Percentiles rank a stretch among this genome's conserved stretches.
Conservation (phyloP, 108 stramenopile genomes). For the Pseudonitzschia multistriata region DNA sequence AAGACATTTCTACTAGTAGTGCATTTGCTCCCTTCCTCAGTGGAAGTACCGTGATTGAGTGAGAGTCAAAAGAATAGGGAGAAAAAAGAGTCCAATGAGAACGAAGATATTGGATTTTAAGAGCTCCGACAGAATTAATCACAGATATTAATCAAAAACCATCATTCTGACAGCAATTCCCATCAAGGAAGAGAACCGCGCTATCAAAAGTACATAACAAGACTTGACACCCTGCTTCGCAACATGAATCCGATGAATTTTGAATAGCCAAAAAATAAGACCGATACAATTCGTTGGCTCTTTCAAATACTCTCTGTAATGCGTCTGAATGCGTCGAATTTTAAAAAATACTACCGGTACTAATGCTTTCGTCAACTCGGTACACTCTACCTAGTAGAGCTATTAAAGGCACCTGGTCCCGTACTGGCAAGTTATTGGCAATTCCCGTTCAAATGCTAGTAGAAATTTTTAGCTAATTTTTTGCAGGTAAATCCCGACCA, state of each 20-base stretch:
- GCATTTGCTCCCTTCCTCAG: not conserved
- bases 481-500: no score
- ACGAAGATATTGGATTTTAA: not conserved
- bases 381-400: no score
- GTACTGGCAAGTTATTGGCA: no score
- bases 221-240: not conserved
- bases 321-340: no score
- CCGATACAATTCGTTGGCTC: no score
- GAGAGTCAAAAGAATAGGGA: not conserved
- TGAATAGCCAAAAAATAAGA: no score
- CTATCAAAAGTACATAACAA: not conserved
- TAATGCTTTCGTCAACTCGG: no score
- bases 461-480: no score
- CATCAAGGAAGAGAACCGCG: slow-evolving; percentile 1
- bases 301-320: no score
- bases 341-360: no score
- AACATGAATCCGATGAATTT: not conserved
- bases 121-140: not conserved
- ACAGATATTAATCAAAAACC: not conserved
- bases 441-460: no score
- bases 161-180: not conserved
- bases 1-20: not conserved
- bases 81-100: not conserved
- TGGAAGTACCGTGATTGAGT: not conserved
- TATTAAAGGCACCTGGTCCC: no score